A percentile compares a stretch with the other conserved stretches of the same genome.
Evolutionary conservation across 768 basidiomycete species (phyloP).

Genomic region (Rhodotorula toruloides): DNA sequence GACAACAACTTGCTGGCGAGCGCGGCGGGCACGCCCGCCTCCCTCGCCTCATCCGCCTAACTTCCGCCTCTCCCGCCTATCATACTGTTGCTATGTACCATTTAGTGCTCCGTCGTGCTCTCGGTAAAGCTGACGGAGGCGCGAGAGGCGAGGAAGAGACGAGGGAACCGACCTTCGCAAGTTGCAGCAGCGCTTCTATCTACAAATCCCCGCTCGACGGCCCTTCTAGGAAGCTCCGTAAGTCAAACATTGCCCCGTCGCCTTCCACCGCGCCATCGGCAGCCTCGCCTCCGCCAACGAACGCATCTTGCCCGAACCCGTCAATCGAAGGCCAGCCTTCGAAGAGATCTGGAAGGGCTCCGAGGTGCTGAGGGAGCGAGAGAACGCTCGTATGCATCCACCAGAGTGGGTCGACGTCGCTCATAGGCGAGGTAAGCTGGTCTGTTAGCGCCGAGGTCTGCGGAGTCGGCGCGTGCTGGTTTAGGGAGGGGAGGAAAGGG

Average conservation of each 20-base stretch:
- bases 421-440: background rate
- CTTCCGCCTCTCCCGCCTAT: no score
- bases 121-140: no score
- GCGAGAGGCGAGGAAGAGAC: no score
- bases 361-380: constrained; percentile 18
- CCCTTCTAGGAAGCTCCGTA: background rate
- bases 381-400: constrained; percentile 24
- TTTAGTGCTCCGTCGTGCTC: no score
- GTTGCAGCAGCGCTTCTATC: no score
- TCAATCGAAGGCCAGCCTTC: background rate
- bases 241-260: background rate
- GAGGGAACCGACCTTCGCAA: no score
- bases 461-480: no score
- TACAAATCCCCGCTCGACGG: no score
- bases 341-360: constrained; percentile 12
- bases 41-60: no score
- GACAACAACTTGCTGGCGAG: background rate
- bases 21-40: no score
- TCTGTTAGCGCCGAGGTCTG: background rate
- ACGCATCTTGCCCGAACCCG: background rate
- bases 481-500: no score
- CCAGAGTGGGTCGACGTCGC: constrained; percentile 5
- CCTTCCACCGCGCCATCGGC: background rate
- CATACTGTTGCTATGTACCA: no score
- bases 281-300: background rate